Conservation (phyloP, 2,329 filamentous ascomycete genomes). For the Stemphylium beticola region DNA sequence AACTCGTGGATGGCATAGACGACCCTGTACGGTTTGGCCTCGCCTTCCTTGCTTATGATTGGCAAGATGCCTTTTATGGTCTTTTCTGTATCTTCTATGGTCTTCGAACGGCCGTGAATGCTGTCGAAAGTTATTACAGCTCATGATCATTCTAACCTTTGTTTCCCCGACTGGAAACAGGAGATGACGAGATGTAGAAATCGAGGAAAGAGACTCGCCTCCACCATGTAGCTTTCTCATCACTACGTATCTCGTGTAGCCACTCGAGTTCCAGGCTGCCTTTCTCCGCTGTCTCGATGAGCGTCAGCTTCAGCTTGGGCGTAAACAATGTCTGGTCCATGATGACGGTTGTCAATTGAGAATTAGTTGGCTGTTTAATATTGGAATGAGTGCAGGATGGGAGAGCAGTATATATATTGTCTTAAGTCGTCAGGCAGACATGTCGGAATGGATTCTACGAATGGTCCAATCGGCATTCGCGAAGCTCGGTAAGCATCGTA, state of each 20-base stretch:
- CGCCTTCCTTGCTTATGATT: conserved; percentile 5
- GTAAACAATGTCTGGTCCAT: conserved; percentile 40
- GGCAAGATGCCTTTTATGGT: conserved; percentile 22
- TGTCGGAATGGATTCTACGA: conserved; percentile 2
- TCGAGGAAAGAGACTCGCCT: conserved; percentile 28
- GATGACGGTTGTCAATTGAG: neutral
- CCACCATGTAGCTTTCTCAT: conserved; percentile 40
- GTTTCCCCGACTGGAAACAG: neutral
- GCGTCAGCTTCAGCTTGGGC: conserved; percentile 39
- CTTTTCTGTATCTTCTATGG: conserved; percentile 38
- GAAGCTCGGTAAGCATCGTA: conserved; percentile 8
- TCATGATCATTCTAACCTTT: neutral
- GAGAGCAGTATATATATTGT: neutral
- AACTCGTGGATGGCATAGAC: conserved; percentile 38
- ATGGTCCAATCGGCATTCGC: conserved; percentile 11
- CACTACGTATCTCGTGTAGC: conserved; percentile 41
- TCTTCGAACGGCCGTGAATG: conserved; percentile 31
- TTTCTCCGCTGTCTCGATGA: conserved; percentile 33
- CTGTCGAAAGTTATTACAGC: conserved; percentile 18
- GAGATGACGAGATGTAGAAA: neutral
- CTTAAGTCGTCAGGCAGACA: neutral
- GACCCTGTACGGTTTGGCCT: conserved; percentile 27
- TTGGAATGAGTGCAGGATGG: neutral
- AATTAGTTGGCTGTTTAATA: too few species aligned
- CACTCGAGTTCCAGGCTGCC: conserved; percentile 44